Evolutionary conservation across 1,284 basidiomycete genomes (phyloP), one percentile per base, ranked within the genome.

Genomic region (Moesziomyces parantarcticus): DNA sequence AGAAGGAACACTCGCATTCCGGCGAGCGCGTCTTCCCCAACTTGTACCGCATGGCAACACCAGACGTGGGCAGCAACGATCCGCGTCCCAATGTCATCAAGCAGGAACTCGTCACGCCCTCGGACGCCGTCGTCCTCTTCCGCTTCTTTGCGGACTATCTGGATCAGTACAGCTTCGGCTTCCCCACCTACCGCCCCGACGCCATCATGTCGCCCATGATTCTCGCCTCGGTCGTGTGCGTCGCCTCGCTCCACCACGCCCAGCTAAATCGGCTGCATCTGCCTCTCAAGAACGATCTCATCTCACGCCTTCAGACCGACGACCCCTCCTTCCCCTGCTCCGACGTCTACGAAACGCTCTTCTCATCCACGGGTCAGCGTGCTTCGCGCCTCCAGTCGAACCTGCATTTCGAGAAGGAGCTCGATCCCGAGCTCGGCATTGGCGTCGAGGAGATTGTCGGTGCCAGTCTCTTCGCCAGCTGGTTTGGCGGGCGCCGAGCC

Each of bases 151-250:
- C 65, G 25, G 65, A 68, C 29, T 68, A 68, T 21, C 50, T 68
- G 41, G 65, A 68, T 26, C 65, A 68, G 51, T 68, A 68, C 50
- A 61, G 58, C 36, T 68, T 68, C 20, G 65, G 65, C 6, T 68
- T 68, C 44, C 65, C 65, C 0, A 68, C 65, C 18, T 68, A 61
- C 21, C 45, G 50, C 8, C 65, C 65, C 11, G 65, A 68, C 23
- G 65, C 65, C n/a, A 68, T 61, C 65, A 68, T 68, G 65, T 68
- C 65, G 16, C 65, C 65, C 22, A 68, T 68, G 65, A 68, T 68
- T 40, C 50, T 68, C 16, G 42, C 54, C 14, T 58, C 54, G 20
- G 58, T 68, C 6, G 65, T 68, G 1, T 57, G 53, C 40, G 45
- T 68, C 9, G 65, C 65, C 8, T 53, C 50, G n/a, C 51, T 68